Base-by-base conservation (phyloP, 2,329 filamentous ascomycete species). In the Arthrobotrys iridis region DNA sequence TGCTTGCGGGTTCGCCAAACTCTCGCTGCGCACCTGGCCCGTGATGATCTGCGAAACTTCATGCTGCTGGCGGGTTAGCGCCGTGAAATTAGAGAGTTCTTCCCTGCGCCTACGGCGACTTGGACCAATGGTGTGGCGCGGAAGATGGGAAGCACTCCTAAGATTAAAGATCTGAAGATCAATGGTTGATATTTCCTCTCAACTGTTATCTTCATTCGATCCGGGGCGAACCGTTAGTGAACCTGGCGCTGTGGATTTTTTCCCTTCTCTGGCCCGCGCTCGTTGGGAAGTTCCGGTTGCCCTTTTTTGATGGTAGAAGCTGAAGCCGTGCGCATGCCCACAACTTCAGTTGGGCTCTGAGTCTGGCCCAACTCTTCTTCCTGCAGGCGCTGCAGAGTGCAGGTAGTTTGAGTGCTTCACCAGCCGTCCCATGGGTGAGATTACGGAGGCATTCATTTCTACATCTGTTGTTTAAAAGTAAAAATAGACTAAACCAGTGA, bases 81-180 rank as follows among this genome's bases (percentile, higher is more conserved):
- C 55, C 37, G 35, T 37, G 67, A 72, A 64, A 72, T 70, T 72
- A 68, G 58, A 63, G 67, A 64, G 59, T 52, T 71, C 30, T 63
- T 71, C 66, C 66, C 66, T 64, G 58, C 66, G 58, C 46, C 50
- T 58, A 64, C 58, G 57, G 66, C 24, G 46, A 41, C 57, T 37
- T 55, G 68, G 60, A 55, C 68, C 68, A 73, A 73, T 73, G 8
- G 59, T 59, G 48, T 64, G 28, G 30, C 68, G 20, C 35, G 46
- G 46, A 28, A 40, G 48, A 13, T 73, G 33, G 24, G 15, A 41
- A 43, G 15, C 20, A 45, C 41, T 26, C 13, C 41, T 62, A 26
- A 55, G 50, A 55, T 67, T 62, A 52, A 65, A 22, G 68, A 73
- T 50, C 48, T 45, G 48, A 58, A 64, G 59, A 72, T 72, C 67